Base-by-base conservation (phyloP, 768 basidiomycete species). In the Trametes cubensis region DNA sequence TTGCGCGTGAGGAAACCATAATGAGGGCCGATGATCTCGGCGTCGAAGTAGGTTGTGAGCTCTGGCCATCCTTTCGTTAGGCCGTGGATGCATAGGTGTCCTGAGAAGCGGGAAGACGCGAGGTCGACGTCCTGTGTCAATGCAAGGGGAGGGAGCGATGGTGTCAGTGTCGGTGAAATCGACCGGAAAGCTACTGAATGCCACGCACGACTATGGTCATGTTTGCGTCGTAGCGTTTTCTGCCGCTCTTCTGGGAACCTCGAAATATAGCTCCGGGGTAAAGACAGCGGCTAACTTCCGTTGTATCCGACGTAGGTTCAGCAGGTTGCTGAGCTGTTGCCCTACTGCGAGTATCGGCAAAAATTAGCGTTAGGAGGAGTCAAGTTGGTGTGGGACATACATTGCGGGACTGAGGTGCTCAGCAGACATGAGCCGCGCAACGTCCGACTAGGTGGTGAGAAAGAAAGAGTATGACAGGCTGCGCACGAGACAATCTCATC, bases 41-140 rank as follows among this genome's bases (percentile, higher is more conserved):
- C 95, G 70, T 95, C 93, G 74, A 98, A 98, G 71, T 94, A 97
- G 2, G 95, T 98, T 6, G 95, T 97, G 44, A 98, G 83, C 73
- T 95, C 92, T 17, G 95, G 95, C 85, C 93, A 95, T 70, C 96
- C 91, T 67, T 95, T 87, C 42, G 95, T 98, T 53, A 98, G 78
- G 28, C 94, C 93, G 18, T 89, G 88, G 72, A 98, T 98, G 61
- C 90, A 87, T 42, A 98, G 87, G 73, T 95, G 96, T 21, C 26
- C 26, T 67, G 89, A 94, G 17, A 98, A 80, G 63, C 86, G 89
- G 0, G 95, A 94, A 15, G 88, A 85, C 3, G 86, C 76, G 68
- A 97, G 90, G 73, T 96, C 91, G 69, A 97, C 93, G 66, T 96
- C 92, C 94, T 95, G n/a, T n/a, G n/a, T n/a, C n/a, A n/a, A 30